phyloP scores from a whole-genome alignment of 805 yeast species.

The Candida loeiensis region DNA sequence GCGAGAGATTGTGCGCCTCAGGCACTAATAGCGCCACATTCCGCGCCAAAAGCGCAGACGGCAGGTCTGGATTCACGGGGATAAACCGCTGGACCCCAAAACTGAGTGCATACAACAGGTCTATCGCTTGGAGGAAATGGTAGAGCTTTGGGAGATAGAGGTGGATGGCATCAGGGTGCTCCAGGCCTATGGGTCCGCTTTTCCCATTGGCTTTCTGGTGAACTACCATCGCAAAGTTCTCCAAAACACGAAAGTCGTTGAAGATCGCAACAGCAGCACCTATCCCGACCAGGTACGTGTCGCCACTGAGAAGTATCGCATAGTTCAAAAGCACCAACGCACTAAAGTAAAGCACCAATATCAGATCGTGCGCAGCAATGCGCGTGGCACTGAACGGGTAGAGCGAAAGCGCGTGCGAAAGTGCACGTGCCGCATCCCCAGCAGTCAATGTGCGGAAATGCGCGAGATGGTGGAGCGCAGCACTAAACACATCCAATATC shows the following conservation, averaged over 20 bases:
- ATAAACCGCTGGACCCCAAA: slow-evolving; percentile 43
- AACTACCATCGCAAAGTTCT: slow-evolving; percentile 35
- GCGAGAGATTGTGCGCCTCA: slow-evolving; percentile 9
- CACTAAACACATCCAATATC: slow-evolving; percentile 40
- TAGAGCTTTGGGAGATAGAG: slow-evolving; percentile 43
- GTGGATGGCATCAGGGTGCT: slow-evolving; percentile 23
- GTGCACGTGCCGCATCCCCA: slow-evolving; percentile 30
- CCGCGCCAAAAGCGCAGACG: slow-evolving; percentile 7
- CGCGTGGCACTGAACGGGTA: slow-evolving; percentile 32
- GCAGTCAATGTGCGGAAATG: slow-evolving; percentile 32
- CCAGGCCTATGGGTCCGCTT: slow-evolving; percentile 21
- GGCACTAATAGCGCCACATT: slow-evolving; percentile 19
- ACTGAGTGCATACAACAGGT: slow-evolving; percentile 49
- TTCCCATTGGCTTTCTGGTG: slow-evolving; percentile 14
- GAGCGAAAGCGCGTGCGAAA: slow-evolving; percentile 31
- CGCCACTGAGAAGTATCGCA: slow-evolving; percentile 56
- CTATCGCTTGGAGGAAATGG: slow-evolving; percentile 45
- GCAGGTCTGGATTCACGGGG: slow-evolving; percentile 4
- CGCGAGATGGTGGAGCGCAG: slow-evolving; percentile 37
- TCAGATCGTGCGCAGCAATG: slow-evolving; percentile 21
- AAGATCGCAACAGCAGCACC: slow-evolving; percentile 50
- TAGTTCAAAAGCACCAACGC: slow-evolving; percentile 46
- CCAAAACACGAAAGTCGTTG: slow-evolving; percentile 54
- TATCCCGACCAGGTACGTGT: slow-evolving; percentile 54
- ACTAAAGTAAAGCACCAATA: slow-evolving; percentile 26